Evolutionary conservation across 768 basidiomycete genomes (phyloP).

Genomic region (Chalciporus pseudorubinellus): DNA sequence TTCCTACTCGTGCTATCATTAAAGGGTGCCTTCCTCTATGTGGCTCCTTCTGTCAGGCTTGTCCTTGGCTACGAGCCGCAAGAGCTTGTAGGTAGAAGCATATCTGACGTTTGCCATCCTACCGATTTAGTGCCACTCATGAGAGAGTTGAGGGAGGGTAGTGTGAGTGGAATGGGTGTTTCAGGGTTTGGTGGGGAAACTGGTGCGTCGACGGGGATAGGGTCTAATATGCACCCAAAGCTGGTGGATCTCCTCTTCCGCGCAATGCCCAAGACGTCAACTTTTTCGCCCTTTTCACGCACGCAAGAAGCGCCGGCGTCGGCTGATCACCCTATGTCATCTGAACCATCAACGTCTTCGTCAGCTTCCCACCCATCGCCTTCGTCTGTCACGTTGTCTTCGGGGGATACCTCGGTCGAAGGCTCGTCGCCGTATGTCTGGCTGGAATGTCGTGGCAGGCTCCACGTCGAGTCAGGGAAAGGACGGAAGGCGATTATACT

Average conservation of each 20-base stretch:
- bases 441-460: conserved; percentile 86
- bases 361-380: not conserved
- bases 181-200: conserved; percentile 18
- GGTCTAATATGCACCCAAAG: conserved; percentile 37
- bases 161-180: conserved; percentile 16
- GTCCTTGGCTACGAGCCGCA: conserved; percentile 85
- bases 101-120: conserved; percentile 83
- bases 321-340: not conserved
- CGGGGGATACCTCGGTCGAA: not conserved
- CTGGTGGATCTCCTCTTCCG: conserved; percentile 85
- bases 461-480: conserved; percentile 91
- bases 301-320: conserved; percentile 1
- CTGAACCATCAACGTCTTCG: not conserved
- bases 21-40: conserved; percentile 91
- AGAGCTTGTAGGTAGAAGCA: conserved; percentile 75
- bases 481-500: conserved; percentile 93
- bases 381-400: not conserved
- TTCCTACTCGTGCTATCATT: conserved; percentile 90
- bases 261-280: conserved; percentile 56
- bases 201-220: conserved; percentile 8
- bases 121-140: conserved; percentile 89
- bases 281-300: not conserved
- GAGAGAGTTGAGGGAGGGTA: conserved; percentile 81
- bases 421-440: conserved; percentile 60
- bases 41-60: conserved; percentile 73